Percentiles rank a stretch among this genome's conserved stretches.
These are phyloP conservation scores for Vachellia collinsii DNA, from an alignment of 306 rosid genomes.

Conservation along the genomic window DNA sequence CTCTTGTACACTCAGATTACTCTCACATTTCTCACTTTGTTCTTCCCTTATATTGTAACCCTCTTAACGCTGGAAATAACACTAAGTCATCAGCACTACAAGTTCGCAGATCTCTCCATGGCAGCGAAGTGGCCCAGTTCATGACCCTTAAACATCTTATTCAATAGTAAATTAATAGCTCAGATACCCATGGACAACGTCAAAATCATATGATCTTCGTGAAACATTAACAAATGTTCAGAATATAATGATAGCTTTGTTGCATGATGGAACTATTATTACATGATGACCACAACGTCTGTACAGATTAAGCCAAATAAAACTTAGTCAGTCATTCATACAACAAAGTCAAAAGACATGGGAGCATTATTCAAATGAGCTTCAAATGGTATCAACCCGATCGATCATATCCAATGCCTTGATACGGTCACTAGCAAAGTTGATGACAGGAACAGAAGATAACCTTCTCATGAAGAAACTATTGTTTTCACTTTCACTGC, in stretches of 20 bases:
- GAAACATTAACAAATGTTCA: too few species aligned
- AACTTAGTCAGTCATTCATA: constrained; percentile 38
- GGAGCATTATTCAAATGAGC: neutral
- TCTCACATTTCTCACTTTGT: too few species aligned
- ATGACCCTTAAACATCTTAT: neutral
- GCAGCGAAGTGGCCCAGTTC: neutral
- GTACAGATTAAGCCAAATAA: constrained; percentile 46
- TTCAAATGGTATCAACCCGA: constrained; percentile 70
- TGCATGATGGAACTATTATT: constrained; percentile 28
- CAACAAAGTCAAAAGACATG: constrained; percentile 37
- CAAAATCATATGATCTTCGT: too few species aligned
- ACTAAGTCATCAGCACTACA: too few species aligned
- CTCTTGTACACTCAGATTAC: too few species aligned
- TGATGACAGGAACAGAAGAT: constrained; percentile 68
- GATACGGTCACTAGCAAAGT: constrained; percentile 73
- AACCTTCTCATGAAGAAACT: constrained; percentile 60
- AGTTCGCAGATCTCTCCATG: neutral
- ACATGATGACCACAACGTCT: constrained; percentile 45
- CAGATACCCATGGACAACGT: neutral
- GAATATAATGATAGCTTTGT: too few species aligned
- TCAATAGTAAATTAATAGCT: neutral
- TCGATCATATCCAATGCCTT: constrained; percentile 87
- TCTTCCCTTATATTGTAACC: too few species aligned
- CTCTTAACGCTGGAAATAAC: too few species aligned
- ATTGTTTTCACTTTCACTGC: constrained; percentile 55